These are phyloP conservation scores for Yarrowia porcina DNA, from an alignment of 805 yeast species.

Conservation along the genomic window DNA sequence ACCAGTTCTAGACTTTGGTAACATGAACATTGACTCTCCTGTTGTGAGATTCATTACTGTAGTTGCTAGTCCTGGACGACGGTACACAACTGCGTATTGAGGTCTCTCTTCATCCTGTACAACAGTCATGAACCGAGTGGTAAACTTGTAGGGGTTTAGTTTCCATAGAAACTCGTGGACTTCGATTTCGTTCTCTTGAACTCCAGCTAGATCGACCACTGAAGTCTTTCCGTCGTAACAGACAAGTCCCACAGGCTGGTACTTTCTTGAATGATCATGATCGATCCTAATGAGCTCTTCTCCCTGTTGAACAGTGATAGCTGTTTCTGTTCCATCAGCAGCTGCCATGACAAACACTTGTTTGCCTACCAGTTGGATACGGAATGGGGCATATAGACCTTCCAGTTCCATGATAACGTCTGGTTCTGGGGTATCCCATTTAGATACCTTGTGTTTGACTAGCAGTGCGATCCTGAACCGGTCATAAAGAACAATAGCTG, in stretches of 20 bases:
- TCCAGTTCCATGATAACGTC: not conserved
- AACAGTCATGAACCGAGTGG: not conserved
- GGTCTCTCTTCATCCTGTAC: not conserved
- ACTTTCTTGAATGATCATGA: not conserved
- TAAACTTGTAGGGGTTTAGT: not conserved
- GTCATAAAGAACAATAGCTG: not conserved
- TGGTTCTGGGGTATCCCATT: not conserved
- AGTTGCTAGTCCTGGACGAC: not conserved
- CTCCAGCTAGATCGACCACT: not conserved
- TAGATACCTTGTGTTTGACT: not conserved
- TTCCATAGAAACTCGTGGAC: not conserved
- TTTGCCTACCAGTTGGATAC: not conserved
- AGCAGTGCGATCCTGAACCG: not conserved
- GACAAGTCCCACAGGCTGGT: not conserved
- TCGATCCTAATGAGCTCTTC: not conserved
- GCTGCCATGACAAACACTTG: slow-evolving; percentile 3
- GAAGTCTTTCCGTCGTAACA: not conserved
- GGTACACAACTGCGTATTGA: not conserved
- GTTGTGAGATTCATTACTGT: not conserved
- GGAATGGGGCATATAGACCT: not conserved
- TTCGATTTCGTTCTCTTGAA: not conserved
- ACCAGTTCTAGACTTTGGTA: not conserved
- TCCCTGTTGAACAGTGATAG: not conserved
- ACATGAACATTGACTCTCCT: not conserved
- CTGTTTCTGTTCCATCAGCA: not conserved